These are phyloP conservation scores for Phytopythium delawarense DNA, from an alignment of 352 stramenopile species.

Conservation along the genomic window DNA sequence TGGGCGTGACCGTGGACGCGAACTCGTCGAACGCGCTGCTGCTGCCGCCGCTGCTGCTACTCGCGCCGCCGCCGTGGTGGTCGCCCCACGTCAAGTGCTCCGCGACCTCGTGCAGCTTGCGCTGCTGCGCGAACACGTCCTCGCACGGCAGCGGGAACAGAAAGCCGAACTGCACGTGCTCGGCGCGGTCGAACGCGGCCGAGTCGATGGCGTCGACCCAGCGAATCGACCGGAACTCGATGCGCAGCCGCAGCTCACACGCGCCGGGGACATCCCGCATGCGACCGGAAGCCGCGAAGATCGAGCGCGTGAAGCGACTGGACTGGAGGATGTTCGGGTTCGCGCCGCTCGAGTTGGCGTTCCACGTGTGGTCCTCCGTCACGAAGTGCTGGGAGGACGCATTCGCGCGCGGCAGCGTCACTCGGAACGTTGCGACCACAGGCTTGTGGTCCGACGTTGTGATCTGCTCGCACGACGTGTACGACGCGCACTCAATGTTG, in stretches of 20 bases:
- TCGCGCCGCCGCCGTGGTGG: constrained; percentile 8
- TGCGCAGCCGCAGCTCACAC: constrained; percentile 54
- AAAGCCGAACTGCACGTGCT: constrained; percentile 68
- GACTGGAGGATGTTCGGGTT: constrained; percentile 43
- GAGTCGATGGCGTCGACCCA: constrained; percentile 66
- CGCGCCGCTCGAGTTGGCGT: constrained; percentile 36
- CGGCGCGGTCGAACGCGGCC: constrained; percentile 51
- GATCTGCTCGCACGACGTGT: constrained; percentile 73
- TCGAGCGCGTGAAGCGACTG: constrained; percentile 3
- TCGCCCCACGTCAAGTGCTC: constrained; percentile 65
- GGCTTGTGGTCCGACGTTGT: constrained; percentile 84
- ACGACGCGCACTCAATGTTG: constrained; percentile 57
- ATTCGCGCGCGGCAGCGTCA: constrained; percentile 18
- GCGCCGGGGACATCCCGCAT: constrained; percentile 61
- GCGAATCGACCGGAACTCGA: constrained; percentile 68
- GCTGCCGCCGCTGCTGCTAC: constrained; percentile 10
- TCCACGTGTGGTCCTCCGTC: constrained; percentile 27
- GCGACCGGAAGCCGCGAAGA: constrained; percentile 20
- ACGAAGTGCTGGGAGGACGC: constrained; percentile 9
- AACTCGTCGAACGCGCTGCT: constrained; percentile 26
- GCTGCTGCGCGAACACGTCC: constrained; percentile 74
- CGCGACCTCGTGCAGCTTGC: constrained; percentile 74
- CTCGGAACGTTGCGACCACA: constrained; percentile 60
- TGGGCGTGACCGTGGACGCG: constrained; percentile 43
- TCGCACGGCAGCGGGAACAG: constrained; percentile 78